Evolutionary conservation across 192 early-diverging fungal genomes (phyloP), one percentile per base, ranked within the genome.

Genomic region (Linnemannia zychae): DNA sequence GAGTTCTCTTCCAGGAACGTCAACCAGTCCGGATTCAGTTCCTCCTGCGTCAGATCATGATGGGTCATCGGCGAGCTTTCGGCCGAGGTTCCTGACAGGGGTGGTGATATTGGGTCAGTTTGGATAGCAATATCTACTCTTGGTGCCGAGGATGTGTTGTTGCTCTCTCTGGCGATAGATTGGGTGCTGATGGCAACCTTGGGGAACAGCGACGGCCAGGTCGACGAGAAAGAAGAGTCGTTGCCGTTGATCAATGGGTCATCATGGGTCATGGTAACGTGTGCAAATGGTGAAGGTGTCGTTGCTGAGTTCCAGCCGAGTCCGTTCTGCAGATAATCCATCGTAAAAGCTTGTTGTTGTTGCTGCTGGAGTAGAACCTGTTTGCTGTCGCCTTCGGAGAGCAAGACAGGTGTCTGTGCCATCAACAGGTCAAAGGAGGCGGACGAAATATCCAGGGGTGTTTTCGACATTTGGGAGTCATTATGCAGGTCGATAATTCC

Each of bases 1-100:
- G 80, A 81, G 16, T 63, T 60, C 22, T 82, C 81, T n/a, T 82
- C 81, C 47, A 82, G 38, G 44, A 72, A 82, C 16, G 81, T 40
- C n/a, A 76, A 57, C 81, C 81, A 82, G 38, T 82, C 81, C 48
- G 81, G 60, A 3, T 82, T 68, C 52, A 65, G 15, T 16, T 73
- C 78, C 34, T 81, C 68, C 67, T 71, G 50, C 1, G 44, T n/a
- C 13, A 47, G 38, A 15, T 67, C 79, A 0, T 63, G 18, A 46
- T 72, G 67, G 3, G 67, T 44, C 46, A 68, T 22, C 7, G 60
- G 46, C 13, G 76, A 72, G 60, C 13, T 53, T 63, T 48, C 53
- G 38, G 34, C 12, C 22, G 72, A 74, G n/a, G 71, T 33, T 12
- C 65, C 17, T 7, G 50, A 52, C 34, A 52, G 20, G 7, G 44